phyloP scores from a whole-genome alignment of 1,284 basidiomycete genomes.

The Rhizopogon parksii region DNA sequence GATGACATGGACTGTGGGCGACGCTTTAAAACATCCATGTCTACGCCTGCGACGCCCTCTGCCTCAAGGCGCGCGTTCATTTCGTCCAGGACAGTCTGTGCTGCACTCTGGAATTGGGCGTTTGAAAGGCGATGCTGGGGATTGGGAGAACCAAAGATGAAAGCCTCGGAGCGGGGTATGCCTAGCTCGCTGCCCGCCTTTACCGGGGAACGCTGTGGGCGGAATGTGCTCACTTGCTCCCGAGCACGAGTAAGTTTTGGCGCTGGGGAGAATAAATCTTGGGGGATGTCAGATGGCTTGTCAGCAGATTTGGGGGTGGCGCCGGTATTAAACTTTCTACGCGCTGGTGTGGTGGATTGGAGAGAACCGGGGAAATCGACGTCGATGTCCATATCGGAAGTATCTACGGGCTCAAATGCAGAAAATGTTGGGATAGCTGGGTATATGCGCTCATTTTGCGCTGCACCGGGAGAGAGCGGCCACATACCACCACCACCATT shows the following conservation, averaged over 20 bases:
- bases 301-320: constrained; percentile 27
- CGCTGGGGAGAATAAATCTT: constrained; percentile 35
- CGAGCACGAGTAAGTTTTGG: constrained; percentile 14
- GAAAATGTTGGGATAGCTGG: constrained; percentile 46
- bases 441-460: constrained; percentile 34
- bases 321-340: constrained; percentile 18
- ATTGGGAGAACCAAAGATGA: constrained; percentile 68
- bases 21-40: constrained; percentile 35
- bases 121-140: constrained; percentile 55
- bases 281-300: constrained; percentile 19
- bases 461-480: constrained; percentile 36
- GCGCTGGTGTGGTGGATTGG: constrained; percentile 13
- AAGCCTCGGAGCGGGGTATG: constrained; percentile 37
- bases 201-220: constrained; percentile 10
- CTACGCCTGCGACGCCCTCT: constrained; percentile 39
- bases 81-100: constrained; percentile 62
- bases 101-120: constrained; percentile 52
- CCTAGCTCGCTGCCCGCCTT: constrained; percentile 8
- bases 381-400: constrained; percentile 28
- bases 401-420: constrained; percentile 17
- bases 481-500: constrained; percentile 31
- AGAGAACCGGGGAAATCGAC: constrained; percentile 29
- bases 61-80: constrained; percentile 64
- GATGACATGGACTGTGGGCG: constrained; percentile 8
- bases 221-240: constrained; percentile 10